Evolutionary conservation across 2,329 filamentous ascomycete species (phyloP).

Genomic region (Penicillium expansum): DNA sequence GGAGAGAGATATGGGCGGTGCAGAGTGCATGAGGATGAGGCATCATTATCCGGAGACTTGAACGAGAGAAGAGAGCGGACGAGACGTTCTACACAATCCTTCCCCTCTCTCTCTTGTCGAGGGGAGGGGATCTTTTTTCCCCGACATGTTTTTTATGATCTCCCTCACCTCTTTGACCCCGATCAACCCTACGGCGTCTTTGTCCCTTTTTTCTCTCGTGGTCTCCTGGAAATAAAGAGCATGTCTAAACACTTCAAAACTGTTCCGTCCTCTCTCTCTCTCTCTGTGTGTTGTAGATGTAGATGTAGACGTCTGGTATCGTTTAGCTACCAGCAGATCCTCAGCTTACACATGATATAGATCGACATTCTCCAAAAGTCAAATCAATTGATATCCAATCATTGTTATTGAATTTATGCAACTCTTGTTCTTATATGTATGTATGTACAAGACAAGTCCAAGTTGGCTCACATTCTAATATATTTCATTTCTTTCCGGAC

Average conservation of each 20-base stretch:
- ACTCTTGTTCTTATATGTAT: not conserved
- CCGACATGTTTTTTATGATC: constrained; percentile 23
- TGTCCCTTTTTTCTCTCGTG: constrained; percentile 28
- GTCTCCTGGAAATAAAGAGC: constrained; percentile 34
- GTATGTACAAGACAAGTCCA: not conserved
- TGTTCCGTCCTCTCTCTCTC: constrained; percentile 11
- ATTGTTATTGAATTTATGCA: not conserved
- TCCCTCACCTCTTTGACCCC: constrained; percentile 28
- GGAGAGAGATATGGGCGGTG: constrained; percentile 19
- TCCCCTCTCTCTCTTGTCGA: constrained; percentile 13
- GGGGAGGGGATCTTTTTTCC: constrained; percentile 19
- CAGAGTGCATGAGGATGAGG: constrained; percentile 25
- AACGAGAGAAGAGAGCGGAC: constrained; percentile 26
- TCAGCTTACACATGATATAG: not conserved
- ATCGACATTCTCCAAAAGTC: not conserved
- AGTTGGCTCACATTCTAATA: not conserved
- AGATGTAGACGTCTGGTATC: constrained; percentile 1
- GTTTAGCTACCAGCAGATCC: not conserved
- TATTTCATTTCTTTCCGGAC: constrained; percentile 32
- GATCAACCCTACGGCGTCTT: constrained; percentile 27
- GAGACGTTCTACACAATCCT: constrained; percentile 16
- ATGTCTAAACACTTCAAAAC: constrained; percentile 29
- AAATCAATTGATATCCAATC: not conserved
- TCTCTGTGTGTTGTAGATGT: constrained; percentile 6
- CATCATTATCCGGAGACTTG: constrained; percentile 20